A percentile compares a stretch with the other conserved stretches of the same genome.
Evolutionary conservation across 495 filamentous ascomycete species (phyloP).

Genomic region (Neurospora discreta): DNA sequence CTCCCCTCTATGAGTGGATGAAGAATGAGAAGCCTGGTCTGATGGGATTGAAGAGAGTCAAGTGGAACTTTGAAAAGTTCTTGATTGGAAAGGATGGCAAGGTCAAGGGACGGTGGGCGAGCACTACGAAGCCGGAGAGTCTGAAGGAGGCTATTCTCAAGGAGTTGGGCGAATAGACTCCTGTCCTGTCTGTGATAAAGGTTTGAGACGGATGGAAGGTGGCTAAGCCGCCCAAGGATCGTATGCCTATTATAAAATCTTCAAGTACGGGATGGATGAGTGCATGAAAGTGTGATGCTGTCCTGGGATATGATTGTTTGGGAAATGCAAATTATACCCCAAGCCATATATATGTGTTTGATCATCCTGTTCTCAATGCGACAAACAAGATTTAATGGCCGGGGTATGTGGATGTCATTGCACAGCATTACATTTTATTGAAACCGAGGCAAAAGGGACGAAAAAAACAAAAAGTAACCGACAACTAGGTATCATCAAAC

Average conservation of each 20-base stretch:
- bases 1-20: conserved; percentile 77
- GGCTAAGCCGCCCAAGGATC: too few relatives aligned
- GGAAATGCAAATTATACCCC: not conserved
- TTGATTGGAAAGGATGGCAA: conserved; percentile 74
- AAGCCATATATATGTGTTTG: too few relatives aligned
- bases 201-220: too few relatives aligned
- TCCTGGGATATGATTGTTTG: not conserved
- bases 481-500: conserved; percentile 33
- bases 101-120: conserved; percentile 74
- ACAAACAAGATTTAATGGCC: too few relatives aligned
- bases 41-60: conserved; percentile 74
- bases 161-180: conserved; percentile 42
- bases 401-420: not conserved
- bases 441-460: not conserved
- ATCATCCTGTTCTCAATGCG: too few relatives aligned
- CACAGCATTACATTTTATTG: not conserved
- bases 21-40: conserved; percentile 77
- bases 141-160: conserved; percentile 64
- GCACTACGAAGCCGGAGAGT: conserved; percentile 71
- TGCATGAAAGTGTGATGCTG: too few relatives aligned
- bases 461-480: not conserved
- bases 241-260: too few relatives aligned
- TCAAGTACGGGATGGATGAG: too few relatives aligned
- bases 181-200: too few relatives aligned
- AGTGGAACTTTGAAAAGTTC: conserved; percentile 99